These are phyloP conservation scores for Suhomyces sp. DNA, from an alignment of 805 yeast species.

Conservation along the genomic window DNA sequence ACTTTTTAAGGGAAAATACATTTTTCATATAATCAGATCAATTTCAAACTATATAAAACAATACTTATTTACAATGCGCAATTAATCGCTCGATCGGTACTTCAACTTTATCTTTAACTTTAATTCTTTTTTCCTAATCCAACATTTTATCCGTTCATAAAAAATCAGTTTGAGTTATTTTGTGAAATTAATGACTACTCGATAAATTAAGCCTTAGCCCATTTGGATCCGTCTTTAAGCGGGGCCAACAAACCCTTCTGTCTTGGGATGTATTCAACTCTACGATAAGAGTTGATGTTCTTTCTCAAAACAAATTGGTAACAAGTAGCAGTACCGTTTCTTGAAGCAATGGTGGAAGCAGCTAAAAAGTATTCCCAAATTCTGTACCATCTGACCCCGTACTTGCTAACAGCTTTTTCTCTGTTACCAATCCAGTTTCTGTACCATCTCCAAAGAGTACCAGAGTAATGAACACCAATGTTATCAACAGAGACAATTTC, in stretches of 20 bases:
- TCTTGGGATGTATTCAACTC: constrained; percentile 73
- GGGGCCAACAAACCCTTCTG: constrained; percentile 74
- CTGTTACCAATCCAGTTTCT: constrained; percentile 87
- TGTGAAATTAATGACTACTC: neutral
- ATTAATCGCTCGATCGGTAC: neutral
- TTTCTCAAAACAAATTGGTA: constrained; percentile 88
- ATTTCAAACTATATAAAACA: neutral
- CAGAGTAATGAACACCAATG: constrained; percentile 90
- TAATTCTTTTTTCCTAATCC: neutral
- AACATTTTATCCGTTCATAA: neutral
- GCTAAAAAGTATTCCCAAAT: constrained; percentile 92
- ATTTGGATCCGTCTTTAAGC: constrained; percentile 49
- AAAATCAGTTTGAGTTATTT: neutral
- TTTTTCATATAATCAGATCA: neutral
- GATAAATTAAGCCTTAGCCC: constrained; percentile 45
- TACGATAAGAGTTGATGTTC: constrained; percentile 80
- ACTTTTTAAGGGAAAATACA: neutral
- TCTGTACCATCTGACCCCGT: constrained; percentile 87
- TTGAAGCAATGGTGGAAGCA: constrained; percentile 74
- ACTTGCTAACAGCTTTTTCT: constrained; percentile 71
- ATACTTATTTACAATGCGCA: neutral
- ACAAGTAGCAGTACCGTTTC: constrained; percentile 93
- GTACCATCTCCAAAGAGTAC: constrained; percentile 92
- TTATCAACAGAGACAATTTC: constrained; percentile 82
- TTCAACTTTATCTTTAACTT: neutral